Conservation (phyloP, 2,329 filamentous ascomycete genomes). For the Truncatella angustata region DNA sequence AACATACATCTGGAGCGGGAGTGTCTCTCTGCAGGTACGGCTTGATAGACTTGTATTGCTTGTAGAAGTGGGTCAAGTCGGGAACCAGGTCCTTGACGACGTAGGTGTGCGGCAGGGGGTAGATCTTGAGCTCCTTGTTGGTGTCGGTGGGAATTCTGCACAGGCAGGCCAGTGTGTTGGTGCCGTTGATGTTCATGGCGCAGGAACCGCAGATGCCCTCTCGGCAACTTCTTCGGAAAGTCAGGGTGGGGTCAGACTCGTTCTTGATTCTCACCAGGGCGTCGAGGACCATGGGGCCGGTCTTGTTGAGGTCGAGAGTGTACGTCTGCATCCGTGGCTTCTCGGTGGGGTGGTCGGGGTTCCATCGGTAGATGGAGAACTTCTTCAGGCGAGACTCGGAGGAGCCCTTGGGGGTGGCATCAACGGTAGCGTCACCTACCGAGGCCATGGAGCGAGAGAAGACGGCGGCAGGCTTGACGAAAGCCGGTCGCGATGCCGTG, state of each 20-base stretch:
- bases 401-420: slow-evolving; percentile 58
- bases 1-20: slow-evolving; percentile 74
- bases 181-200: slow-evolving; percentile 99
- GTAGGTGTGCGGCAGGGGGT: slow-evolving; percentile 97
- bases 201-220: slow-evolving; percentile 99
- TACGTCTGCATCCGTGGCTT: slow-evolving; percentile 97
- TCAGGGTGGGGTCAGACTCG: slow-evolving; percentile 93
- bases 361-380: slow-evolving; percentile 99
- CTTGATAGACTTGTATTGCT: slow-evolving; percentile 99
- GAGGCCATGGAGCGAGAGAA: slow-evolving; percentile 54
- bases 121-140: slow-evolving; percentile 82
- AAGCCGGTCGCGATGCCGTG: slow-evolving; percentile 41
- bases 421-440: slow-evolving; percentile 57
- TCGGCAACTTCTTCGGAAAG: slow-evolving; percentile 92
- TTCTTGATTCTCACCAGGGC: slow-evolving; percentile 99
- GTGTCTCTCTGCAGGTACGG: slow-evolving; percentile 94
- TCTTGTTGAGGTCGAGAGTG: slow-evolving; percentile 96
- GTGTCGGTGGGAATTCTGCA: slow-evolving; percentile 94
- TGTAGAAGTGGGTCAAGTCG: slow-evolving; percentile 98
- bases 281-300: slow-evolving; percentile 96
- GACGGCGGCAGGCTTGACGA: slow-evolving; percentile 32
- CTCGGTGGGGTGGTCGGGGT: slow-evolving; percentile 84
- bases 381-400: slow-evolving; percentile 73
- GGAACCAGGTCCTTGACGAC: slow-evolving; percentile 99
- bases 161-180: slow-evolving; percentile 95